Evolutionary conservation across 1,139 yeast species (phyloP).

Genomic region (Yamadazyma atlantica): DNA sequence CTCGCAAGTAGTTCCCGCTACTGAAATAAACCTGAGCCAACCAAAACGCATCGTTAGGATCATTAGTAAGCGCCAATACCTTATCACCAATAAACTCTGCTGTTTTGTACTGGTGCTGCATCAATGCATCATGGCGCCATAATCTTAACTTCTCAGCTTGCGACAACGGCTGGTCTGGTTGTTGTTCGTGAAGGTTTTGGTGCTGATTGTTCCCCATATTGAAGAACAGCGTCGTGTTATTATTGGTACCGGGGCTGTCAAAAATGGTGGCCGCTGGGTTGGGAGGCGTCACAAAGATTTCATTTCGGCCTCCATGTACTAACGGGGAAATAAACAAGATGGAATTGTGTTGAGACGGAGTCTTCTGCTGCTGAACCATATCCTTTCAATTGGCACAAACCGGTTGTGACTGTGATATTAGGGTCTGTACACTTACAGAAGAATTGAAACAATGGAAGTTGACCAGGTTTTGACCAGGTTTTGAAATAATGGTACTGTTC

Average conservation of each 20-base stretch:
- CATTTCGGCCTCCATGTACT: constrained; percentile 46
- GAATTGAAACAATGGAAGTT: too few species aligned
- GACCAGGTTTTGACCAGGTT: too few species aligned
- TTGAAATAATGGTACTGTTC: too few species aligned
- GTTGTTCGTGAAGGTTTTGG: constrained; percentile 11
- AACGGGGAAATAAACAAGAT: constrained; percentile 64
- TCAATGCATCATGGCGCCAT: constrained; percentile 93
- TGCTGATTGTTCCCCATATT: constrained; percentile 25
- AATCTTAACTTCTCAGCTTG: constrained; percentile 84
- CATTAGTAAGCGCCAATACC: constrained; percentile 71
- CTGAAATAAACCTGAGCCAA: constrained; percentile 84
- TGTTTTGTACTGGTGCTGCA: constrained; percentile 88
- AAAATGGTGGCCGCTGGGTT: constrained; percentile 43
- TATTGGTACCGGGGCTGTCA: constrained; percentile 45
- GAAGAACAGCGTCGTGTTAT: constrained; percentile 39
- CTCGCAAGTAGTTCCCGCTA: constrained; percentile 76
- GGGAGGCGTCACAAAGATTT: constrained; percentile 57
- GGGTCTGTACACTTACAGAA: too few species aligned
- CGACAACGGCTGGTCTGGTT: constrained; percentile 45
- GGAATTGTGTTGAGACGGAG: constrained; percentile 55
- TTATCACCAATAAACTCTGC: constrained; percentile 94
- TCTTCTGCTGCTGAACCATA: constrained; percentile 38
- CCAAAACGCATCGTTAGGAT: constrained; percentile 96
- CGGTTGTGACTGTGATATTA: too few species aligned
- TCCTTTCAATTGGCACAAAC: too few species aligned